These are phyloP conservation scores for Lichtheimia corymbifera DNA, from an alignment of 371 early-diverging fungal species.

Conservation along the genomic window DNA sequence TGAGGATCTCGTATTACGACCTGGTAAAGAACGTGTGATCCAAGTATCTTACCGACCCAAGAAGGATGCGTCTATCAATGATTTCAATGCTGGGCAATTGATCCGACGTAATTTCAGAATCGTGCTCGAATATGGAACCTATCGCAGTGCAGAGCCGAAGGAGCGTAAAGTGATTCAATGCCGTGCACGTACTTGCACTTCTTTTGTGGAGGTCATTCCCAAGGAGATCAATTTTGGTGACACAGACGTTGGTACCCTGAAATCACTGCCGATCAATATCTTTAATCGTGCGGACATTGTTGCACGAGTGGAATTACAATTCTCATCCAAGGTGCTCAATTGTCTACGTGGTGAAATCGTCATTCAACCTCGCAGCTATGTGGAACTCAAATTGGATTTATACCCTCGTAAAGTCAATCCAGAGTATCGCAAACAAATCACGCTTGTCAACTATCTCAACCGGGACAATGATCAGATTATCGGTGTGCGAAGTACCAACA, in stretches of 20 bases:
- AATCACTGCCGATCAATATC: constrained; percentile 81
- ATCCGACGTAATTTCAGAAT: constrained; percentile 78
- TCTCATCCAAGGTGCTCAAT: constrained; percentile 91
- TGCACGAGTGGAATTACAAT: constrained; percentile 83
- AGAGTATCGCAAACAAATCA: constrained; percentile 95
- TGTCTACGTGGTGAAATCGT: constrained; percentile 77
- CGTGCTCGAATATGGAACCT: constrained; percentile 67
- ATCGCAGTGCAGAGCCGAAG: constrained; percentile 52
- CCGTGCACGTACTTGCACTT: constrained; percentile 90
- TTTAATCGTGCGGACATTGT: constrained; percentile 87
- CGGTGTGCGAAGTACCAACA: constrained; percentile 90
- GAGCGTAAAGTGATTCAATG: constrained; percentile 91
- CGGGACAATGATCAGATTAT: constrained; percentile 89
- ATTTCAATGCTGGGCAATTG: constrained; percentile 79
- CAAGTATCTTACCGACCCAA: constrained; percentile 81
- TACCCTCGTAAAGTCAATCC: constrained; percentile 98
- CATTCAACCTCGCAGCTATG: constrained; percentile 83
- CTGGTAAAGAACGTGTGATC: constrained; percentile 84
- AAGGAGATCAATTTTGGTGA: constrained; percentile 90
- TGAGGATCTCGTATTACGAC: constrained; percentile 86
- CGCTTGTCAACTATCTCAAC: constrained; percentile 88
- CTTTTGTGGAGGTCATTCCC: constrained; percentile 87
- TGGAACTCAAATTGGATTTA: constrained; percentile 88
- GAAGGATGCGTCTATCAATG: constrained; percentile 55
- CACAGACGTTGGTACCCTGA: constrained; percentile 92